A percentile compares a stretch with the other conserved stretches of the same genome.
Conservation (phyloP, 768 basidiomycete species). For the Melanogaster broomeanus region DNA sequence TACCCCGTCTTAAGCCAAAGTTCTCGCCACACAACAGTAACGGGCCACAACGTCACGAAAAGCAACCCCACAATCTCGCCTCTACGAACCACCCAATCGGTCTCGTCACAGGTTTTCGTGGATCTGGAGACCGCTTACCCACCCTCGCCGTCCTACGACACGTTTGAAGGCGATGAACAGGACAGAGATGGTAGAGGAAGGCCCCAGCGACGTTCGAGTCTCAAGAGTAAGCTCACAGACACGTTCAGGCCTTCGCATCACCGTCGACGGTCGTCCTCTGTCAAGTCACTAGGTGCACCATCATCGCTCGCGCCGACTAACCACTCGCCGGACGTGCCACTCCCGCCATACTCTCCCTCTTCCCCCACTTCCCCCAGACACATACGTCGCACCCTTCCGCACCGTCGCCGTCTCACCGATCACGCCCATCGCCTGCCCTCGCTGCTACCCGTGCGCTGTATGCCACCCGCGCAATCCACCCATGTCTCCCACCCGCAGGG, state of each 20-base stretch:
- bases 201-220: conserved; percentile 28
- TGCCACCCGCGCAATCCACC: conserved; percentile 66
- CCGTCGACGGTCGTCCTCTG: conserved; percentile 34
- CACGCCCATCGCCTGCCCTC: conserved; percentile 25
- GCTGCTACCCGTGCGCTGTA: conserved; percentile 54
- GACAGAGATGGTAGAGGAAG: conserved; percentile 29
- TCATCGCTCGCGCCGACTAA: conserved; percentile 25
- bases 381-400: conserved; percentile 15
- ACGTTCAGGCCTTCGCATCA: conserved; percentile 33
- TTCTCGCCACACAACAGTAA: conserved; percentile 14
- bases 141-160: conserved; percentile 27
- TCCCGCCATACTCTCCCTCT: conserved; percentile 25
- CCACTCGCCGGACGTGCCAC: conserved; percentile 20
- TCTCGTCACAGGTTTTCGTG: conserved; percentile 28
- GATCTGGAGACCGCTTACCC: conserved; percentile 26
- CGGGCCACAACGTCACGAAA: conserved; percentile 44
- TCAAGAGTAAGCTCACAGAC: conserved; percentile 35
- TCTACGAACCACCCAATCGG: conserved; percentile 19
- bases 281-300: conserved; percentile 34
- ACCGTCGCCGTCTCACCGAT: conserved; percentile 10
- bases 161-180: conserved; percentile 26
- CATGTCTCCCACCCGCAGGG: conserved; percentile 62
- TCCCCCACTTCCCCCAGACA: conserved; percentile 13
- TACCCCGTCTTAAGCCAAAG: conserved; percentile 32
- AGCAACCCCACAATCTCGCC: conserved; percentile 47